phyloP scores from a whole-genome alignment of 805 yeast species.

The Myxozyma sirexii region DNA sequence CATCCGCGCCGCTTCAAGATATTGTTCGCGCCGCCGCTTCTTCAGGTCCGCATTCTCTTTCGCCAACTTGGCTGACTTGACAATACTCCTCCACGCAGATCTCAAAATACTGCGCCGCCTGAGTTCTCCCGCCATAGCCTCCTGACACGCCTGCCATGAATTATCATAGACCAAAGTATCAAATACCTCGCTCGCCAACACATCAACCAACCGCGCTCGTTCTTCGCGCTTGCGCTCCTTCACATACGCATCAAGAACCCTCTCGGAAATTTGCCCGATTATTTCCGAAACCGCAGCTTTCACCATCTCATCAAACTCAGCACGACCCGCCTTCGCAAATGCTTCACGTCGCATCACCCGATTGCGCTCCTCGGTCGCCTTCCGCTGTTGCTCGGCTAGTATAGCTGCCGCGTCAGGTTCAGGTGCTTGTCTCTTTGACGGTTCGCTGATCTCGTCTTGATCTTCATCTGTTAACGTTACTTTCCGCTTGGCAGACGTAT shows the following conservation, averaged over 20 bases:
- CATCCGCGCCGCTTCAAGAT: constrained; percentile 23
- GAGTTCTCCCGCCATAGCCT: constrained; percentile 51
- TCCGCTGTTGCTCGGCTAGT: background rate
- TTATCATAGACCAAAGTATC: constrained; percentile 65
- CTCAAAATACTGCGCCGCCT: constrained; percentile 44
- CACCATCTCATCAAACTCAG: constrained; percentile 10
- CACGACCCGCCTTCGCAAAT: background rate
- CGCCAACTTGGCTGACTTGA: constrained; percentile 37
- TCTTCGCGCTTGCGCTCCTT: constrained; percentile 35
- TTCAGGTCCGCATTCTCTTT: constrained; percentile 40
- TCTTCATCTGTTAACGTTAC: background rate
- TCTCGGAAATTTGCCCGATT: constrained; percentile 21
- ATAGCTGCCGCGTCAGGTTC: background rate
- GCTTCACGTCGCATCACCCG: background rate
- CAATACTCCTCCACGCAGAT: constrained; percentile 43
- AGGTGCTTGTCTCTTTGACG: background rate
- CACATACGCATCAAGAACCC: constrained; percentile 13
- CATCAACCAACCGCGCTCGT: constrained; percentile 40
- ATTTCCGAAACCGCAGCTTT: constrained; percentile 25
- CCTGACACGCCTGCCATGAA: constrained; percentile 49
- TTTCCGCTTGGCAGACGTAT: background rate
- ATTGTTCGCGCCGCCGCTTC: constrained; percentile 49
- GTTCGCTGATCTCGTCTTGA: background rate
- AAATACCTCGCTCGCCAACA: constrained; percentile 56
- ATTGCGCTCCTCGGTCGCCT: constrained; percentile 5